These are phyloP conservation scores for Daldinia loculata DNA, from an alignment of 495 filamentous ascomycete species.

Conservation along the genomic window DNA sequence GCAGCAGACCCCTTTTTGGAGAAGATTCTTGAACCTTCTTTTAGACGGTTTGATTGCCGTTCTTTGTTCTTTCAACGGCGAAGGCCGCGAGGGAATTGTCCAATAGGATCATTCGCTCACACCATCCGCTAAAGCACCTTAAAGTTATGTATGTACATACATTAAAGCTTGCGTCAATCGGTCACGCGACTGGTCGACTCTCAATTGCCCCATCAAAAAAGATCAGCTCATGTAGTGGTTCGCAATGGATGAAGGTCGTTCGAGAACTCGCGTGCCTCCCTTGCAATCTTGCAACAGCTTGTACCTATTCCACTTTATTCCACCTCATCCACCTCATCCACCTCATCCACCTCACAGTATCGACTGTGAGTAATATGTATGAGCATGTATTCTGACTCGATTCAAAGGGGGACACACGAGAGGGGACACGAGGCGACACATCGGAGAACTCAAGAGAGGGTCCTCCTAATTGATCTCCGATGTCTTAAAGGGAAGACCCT, in stretches of 20 bases:
- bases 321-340: neutral
- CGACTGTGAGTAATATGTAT: conserved; percentile 19
- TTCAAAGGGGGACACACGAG: conserved; percentile 18
- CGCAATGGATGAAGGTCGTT: conserved; percentile 35
- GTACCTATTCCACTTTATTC: conserved; percentile 1
- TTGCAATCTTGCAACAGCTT: conserved; percentile 17
- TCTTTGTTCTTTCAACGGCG: conserved; percentile 25
- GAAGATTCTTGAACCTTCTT: conserved; percentile 37
- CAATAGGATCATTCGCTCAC: conserved; percentile 35
- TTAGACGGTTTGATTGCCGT: conserved; percentile 7
- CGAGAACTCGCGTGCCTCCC: conserved; percentile 42
- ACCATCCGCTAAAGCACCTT: conserved; percentile 10
- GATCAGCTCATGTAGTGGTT: conserved; percentile 37
- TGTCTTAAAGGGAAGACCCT: conserved; percentile 35
- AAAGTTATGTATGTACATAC: too few species aligned
- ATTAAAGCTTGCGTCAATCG: conserved; percentile 36
- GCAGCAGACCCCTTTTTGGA: conserved; percentile 19
- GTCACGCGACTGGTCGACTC: conserved; percentile 40
- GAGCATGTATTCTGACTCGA: conserved; percentile 37
- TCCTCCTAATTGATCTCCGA: conserved; percentile 2
- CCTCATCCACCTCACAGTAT: conserved; percentile 5
- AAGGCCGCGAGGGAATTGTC: conserved; percentile 31
- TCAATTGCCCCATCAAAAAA: conserved; percentile 36
- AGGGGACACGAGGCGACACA: neutral
- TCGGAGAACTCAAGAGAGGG: neutral